phyloP scores from a whole-genome alignment of 345 rosid species.

The Reutealis trisperma region DNA sequence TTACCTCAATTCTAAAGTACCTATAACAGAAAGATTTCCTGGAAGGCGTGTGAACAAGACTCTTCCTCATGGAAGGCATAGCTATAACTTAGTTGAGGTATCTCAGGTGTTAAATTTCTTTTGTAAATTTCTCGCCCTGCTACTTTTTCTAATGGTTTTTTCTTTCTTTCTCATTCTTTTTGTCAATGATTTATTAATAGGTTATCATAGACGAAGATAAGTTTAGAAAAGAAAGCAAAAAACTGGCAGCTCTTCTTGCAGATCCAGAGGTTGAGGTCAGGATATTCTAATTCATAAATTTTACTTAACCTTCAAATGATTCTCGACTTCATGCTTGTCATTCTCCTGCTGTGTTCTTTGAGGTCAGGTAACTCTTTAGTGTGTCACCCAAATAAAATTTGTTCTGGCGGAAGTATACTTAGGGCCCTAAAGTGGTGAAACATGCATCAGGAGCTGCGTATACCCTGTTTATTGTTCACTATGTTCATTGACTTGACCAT shows the following conservation, averaged over 20 bases:
- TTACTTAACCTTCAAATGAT: background rate
- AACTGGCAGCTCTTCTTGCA: constrained; percentile 81
- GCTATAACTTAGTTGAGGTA: constrained; percentile 81
- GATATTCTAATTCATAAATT: background rate
- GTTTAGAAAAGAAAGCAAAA: constrained; percentile 66
- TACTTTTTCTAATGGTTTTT: constrained; percentile 11
- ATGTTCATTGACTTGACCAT: background rate
- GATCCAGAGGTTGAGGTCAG: constrained; percentile 95
- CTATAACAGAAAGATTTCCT: constrained; percentile 61
- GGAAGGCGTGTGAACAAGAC: constrained; percentile 79
- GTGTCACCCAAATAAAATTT: background rate
- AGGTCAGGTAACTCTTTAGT: background rate
- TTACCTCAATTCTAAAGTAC: constrained; percentile 75
- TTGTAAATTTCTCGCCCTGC: constrained; percentile 13
- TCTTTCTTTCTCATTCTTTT: constrained; percentile 11
- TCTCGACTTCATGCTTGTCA: background rate
- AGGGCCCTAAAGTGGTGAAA: background rate
- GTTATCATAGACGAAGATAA: constrained; percentile 69
- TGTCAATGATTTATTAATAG: constrained; percentile 35
- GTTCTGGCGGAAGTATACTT: background rate
- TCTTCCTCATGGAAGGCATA: constrained; percentile 83
- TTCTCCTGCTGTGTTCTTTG: background rate
- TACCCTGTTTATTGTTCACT: background rate
- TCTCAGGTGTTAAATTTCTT: constrained; percentile 21
- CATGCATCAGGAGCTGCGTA: background rate